A percentile compares a stretch with the other conserved stretches of the same genome.
Evolutionary conservation across 495 filamentous ascomycete species (phyloP).

Genomic region (Penicillium psychrofluorescens): DNA sequence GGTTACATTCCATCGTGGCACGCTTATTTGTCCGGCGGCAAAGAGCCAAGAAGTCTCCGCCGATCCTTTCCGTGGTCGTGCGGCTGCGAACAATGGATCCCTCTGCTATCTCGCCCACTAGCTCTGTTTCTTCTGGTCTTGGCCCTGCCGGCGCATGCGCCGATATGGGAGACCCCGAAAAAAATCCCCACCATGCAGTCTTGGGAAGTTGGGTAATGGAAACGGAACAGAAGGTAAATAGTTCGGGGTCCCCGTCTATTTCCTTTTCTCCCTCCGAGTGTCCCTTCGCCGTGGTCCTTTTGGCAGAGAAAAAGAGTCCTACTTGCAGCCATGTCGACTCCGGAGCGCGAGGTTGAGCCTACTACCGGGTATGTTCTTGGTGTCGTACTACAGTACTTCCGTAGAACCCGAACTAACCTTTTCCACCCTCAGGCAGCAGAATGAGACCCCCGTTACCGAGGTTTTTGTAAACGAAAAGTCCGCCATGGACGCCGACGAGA

Average conservation of each 20-base stretch:
- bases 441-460: conserved; percentile 13
- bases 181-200: too few species aligned
- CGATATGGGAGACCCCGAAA: neutral
- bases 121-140: neutral
- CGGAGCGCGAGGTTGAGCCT: neutral
- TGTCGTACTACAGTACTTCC: too few species aligned
- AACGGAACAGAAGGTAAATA: neutral
- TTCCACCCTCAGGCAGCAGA: neutral
- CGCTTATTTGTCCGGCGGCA: neutral
- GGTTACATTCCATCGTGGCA: conserved; percentile 25
- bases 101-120: too few species aligned
- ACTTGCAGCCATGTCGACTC: neutral
- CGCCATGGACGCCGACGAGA: conserved; percentile 23
- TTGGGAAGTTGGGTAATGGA: neutral
- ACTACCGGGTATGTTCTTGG: neutral
- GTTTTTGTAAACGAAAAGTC: conserved; percentile 22
- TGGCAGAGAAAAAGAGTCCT: neutral
- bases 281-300: neutral
- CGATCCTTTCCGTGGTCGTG: conserved; percentile 19
- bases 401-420: neutral
- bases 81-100: conserved; percentile 5
- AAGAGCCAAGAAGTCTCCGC: neutral
- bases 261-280: neutral
- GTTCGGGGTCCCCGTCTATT: neutral
- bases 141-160: too few species aligned